Base-by-base conservation (phyloP, 306 rosid genomes). In the Sphenostylis stenocarpa region DNA sequence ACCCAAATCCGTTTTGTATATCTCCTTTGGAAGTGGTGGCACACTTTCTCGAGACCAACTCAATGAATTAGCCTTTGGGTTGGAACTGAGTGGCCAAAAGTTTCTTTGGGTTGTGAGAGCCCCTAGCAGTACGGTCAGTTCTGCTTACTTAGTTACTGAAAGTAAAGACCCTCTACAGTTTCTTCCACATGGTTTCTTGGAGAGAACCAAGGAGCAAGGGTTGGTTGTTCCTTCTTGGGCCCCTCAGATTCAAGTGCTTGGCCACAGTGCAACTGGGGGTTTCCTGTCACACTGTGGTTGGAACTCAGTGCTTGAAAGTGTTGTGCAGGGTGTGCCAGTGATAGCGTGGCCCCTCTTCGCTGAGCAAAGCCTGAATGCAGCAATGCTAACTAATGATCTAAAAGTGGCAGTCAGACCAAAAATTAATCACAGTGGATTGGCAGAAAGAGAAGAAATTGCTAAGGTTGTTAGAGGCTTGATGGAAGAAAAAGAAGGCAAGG, bases 1-100 rank as follows among this genome's bases (percentile, higher is more conserved):
- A 29, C 83, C 83, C 0, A 58, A 66, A 1, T 83, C 86, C 0
- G 84, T 83, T 65, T 16, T 83, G 10, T 80, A 44, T 56, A 75
- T 80, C 3, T 83, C 81, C 14, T 83, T 79, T 61, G 86, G 86
- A 39, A 82, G 85, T 29, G 85, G 85, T 11, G 85, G 75, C 23
- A 77, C 85, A 19, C 82, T 77, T 36, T 79, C 86, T 4, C 67
- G 31, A 6, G 71, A 75, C 0, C 86, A 83, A 7, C 3, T 52
- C 8, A 62, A 61, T 43, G 86, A 83, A 57, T 5, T 83, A 26
- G 86, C 86, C 3, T 75, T 43, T 13, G 86, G 86, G 15, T 79
- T 79, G 39, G 84, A 80, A 43, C 14, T 28, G 17, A 80, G 83
- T 53, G 79, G 79, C 12, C 24, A 53, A 16, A 80, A 41, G 1